Conservation (phyloP, 1,284 basidiomycete species). For the Waitea zeae region DNA sequence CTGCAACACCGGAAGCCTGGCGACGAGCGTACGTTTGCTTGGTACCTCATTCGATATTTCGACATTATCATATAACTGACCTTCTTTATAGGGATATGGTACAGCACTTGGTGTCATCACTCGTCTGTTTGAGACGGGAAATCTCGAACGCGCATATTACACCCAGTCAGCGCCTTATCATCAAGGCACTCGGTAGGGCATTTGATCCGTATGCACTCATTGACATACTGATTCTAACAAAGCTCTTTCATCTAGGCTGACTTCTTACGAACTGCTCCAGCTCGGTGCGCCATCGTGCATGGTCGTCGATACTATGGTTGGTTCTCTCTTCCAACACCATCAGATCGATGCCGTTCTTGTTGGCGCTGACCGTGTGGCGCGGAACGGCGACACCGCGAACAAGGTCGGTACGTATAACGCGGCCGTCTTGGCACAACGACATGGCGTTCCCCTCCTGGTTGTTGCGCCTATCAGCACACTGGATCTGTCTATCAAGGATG, state of each 20-base stretch:
- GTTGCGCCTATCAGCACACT: constrained; percentile 83
- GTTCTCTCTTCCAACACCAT: constrained; percentile 78
- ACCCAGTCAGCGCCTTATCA: constrained; percentile 91
- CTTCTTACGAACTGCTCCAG: constrained; percentile 72
- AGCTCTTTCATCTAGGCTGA: constrained; percentile 42
- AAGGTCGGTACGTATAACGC: constrained; percentile 90
- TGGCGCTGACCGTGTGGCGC: constrained; percentile 74
- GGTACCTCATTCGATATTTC: not conserved
- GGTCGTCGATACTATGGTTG: constrained; percentile 92
- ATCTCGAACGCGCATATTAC: constrained; percentile 69
- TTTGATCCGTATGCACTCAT: too few species aligned
- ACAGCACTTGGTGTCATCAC: constrained; percentile 90
- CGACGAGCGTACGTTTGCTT: constrained; percentile 56
- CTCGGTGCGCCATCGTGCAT: constrained; percentile 75
- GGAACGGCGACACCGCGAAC: constrained; percentile 88
- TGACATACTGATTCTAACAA: too few species aligned
- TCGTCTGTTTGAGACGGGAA: constrained; percentile 60
- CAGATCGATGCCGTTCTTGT: constrained; percentile 77
- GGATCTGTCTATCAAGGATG: constrained; percentile 63
- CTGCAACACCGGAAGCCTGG: constrained; percentile 90
- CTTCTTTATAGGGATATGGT: constrained; percentile 62
- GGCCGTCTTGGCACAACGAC: constrained; percentile 71
- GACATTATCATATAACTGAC: constrained; percentile 4
- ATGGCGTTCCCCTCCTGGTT: constrained; percentile 78
- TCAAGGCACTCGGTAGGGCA: constrained; percentile 57